Percentiles rank a stretch among this genome's conserved stretches.
phyloP scores from a whole-genome alignment of 352 stramenopile genomes.

The Phytophthora macrochlamydospora region DNA sequence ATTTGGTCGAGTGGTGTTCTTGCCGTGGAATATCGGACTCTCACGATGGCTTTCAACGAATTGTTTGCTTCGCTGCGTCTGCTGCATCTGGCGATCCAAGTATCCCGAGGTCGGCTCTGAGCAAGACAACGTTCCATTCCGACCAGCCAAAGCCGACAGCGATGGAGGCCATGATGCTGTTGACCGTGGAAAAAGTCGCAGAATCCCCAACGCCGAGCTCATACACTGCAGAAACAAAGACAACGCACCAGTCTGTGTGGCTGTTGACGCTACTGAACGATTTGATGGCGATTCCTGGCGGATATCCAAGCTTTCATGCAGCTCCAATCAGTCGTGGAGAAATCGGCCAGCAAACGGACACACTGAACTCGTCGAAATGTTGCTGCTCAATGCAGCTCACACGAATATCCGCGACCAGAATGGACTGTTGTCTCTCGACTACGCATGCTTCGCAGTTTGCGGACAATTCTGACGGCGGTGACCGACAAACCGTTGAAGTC shows the following conservation, averaged over 20 bases:
- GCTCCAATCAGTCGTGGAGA: constrained; percentile 1
- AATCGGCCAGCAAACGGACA: background rate
- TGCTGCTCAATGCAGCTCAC: background rate
- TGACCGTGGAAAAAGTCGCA: constrained; percentile 35
- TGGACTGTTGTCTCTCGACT: no score
- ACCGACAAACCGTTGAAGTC: no score
- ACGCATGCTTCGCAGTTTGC: no score
- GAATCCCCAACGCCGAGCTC: constrained; percentile 26
- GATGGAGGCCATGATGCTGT: constrained; percentile 37
- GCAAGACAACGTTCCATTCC: constrained; percentile 43
- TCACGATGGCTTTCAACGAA: constrained; percentile 33
- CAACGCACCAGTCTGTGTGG: constrained; percentile 36
- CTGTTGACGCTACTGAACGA: constrained; percentile 36
- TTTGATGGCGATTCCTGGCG: constrained; percentile 37
- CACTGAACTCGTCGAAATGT: background rate
- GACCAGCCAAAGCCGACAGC: constrained; percentile 26
- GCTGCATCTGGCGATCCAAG: constrained; percentile 10
- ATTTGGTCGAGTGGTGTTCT: no score
- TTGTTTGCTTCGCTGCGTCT: constrained; percentile 10
- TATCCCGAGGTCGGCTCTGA: constrained; percentile 5
- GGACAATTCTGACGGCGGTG: no score
- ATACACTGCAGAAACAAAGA: constrained; percentile 1
- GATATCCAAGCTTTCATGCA: constrained; percentile 29
- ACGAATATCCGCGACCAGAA: constrained; percentile 29
- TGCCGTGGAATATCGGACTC: background rate